These are phyloP conservation scores for Leccinum subgranulosum DNA, from an alignment of 768 basidiomycete genomes.

Conservation along the genomic window DNA sequence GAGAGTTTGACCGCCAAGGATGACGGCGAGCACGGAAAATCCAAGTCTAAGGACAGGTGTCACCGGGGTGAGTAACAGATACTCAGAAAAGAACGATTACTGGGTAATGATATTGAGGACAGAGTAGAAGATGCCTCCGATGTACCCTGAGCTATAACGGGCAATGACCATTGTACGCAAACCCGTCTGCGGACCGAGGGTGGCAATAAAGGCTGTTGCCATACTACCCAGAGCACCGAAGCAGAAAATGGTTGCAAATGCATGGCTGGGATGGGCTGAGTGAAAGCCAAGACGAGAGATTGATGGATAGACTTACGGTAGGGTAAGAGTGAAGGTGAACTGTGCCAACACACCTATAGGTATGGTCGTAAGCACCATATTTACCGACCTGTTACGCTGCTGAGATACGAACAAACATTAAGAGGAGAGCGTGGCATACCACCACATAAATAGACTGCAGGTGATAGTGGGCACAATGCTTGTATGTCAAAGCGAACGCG, in stretches of 20 bases:
- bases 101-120: constrained; percentile 53
- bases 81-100: constrained; percentile 15
- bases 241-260: constrained; percentile 42
- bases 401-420: background rate
- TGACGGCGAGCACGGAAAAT: constrained; percentile 46
- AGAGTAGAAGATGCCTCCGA: constrained; percentile 48
- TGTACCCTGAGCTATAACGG: constrained; percentile 46
- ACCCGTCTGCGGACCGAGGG: constrained; percentile 50
- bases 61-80: background rate
- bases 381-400: constrained; percentile 39
- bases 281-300: background rate
- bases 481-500: background rate
- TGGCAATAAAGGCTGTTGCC: constrained; percentile 49
- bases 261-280: constrained; percentile 31
- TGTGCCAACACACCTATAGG: constrained; percentile 51
- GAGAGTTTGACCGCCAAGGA: constrained; percentile 52
- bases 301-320: constrained; percentile 33
- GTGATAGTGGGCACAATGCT: background rate
- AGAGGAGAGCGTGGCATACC: constrained; percentile 22
- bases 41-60: constrained; percentile 35
- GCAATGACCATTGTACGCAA: constrained; percentile 53
- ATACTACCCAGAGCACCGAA: constrained; percentile 44
- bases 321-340: constrained; percentile 46
- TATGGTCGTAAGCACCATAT: constrained; percentile 45
- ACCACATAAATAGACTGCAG: constrained; percentile 44